Conservation (phyloP, 257 asterid species). For the Solanum okadae region DNA sequence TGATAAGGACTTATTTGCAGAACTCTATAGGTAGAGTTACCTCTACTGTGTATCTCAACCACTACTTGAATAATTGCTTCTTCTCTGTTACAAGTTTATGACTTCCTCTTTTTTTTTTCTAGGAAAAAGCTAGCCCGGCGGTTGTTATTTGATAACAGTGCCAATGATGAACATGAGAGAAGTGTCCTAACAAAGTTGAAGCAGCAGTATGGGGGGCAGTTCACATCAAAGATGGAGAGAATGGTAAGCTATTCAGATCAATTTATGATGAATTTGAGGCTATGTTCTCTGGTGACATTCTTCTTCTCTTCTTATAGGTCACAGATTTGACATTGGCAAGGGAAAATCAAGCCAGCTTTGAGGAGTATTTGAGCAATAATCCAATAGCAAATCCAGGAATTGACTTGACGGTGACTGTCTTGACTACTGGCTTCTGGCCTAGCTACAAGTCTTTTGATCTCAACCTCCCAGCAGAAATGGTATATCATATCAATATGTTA, state of each 20-base stretch:
- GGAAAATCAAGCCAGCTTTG: conserved; percentile 85
- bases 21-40: conserved; percentile 63
- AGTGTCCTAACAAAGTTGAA: conserved; percentile 89
- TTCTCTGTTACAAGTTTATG: conserved; percentile 6
- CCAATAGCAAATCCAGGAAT: conserved; percentile 75
- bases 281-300: not conserved
- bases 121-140: conserved; percentile 98
- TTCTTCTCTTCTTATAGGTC: conserved; percentile 36
- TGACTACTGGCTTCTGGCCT: conserved; percentile 81
- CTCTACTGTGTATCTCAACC: not conserved
- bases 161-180: conserved; percentile 57
- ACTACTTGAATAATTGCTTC: not conserved
- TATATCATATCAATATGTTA: conserved; percentile 7
- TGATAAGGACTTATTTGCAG: conserved; percentile 96
- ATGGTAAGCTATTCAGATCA: conserved; percentile 52
- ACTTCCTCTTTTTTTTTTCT: not conserved
- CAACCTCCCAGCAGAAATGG: conserved; percentile 95
- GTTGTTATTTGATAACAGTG: conserved; percentile 71
- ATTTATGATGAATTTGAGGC: too few relatives aligned
- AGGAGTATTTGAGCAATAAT: conserved; percentile 67
- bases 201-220: conserved; percentile 98
- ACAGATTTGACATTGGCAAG: conserved; percentile 93
- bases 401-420: conserved; percentile 90
- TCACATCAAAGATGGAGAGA: conserved; percentile 99
- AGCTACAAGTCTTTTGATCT: conserved; percentile 96